Percentiles rank a stretch among this genome's conserved stretches.
phyloP scores from a whole-genome alignment of 768 basidiomycete species.

The Naganishia vaughanmartiniae region DNA sequence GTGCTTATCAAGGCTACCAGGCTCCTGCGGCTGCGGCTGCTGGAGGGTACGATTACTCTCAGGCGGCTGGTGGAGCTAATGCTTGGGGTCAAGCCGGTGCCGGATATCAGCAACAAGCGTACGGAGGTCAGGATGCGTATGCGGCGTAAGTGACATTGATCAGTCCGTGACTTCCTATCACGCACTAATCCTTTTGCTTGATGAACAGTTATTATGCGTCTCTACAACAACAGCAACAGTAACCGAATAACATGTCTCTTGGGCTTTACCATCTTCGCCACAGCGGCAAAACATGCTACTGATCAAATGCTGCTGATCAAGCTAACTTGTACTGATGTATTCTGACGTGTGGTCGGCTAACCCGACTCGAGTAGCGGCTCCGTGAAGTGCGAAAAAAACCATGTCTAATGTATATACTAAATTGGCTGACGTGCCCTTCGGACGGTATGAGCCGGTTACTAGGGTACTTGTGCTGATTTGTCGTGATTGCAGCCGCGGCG shows the following conservation, averaged over 20 bases:
- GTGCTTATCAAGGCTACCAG: conserved; percentile 26
- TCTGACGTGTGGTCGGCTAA: neutral
- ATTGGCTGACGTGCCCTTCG: neutral
- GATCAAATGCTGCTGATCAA: conserved; percentile 13
- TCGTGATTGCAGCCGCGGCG: neutral
- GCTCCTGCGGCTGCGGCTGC: conserved; percentile 6
- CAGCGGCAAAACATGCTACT: neutral
- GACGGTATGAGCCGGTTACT: neutral
- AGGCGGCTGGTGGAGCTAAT: conserved; percentile 27
- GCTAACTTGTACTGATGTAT: conserved; percentile 28
- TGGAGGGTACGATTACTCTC: conserved; percentile 9
- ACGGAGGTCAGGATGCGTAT: conserved; percentile 43
- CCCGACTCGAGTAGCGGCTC: neutral
- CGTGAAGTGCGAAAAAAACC: neutral
- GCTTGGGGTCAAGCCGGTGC: conserved; percentile 22
- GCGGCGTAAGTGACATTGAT: conserved; percentile 40
- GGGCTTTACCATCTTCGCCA: no score
- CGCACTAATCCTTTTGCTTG: neutral
- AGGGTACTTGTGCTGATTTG: neutral
- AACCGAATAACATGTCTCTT: neutral
- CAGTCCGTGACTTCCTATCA: neutral
- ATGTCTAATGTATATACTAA: conserved; percentile 23
- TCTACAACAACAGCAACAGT: conserved; percentile 30
- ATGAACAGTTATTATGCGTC: conserved; percentile 33
- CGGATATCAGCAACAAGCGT: conserved; percentile 31